Percentiles rank a stretch among this genome's conserved stretches.
These are phyloP conservation scores for Penicillium angulare DNA, from an alignment of 495 filamentous ascomycete species.

Conservation along the genomic window DNA sequence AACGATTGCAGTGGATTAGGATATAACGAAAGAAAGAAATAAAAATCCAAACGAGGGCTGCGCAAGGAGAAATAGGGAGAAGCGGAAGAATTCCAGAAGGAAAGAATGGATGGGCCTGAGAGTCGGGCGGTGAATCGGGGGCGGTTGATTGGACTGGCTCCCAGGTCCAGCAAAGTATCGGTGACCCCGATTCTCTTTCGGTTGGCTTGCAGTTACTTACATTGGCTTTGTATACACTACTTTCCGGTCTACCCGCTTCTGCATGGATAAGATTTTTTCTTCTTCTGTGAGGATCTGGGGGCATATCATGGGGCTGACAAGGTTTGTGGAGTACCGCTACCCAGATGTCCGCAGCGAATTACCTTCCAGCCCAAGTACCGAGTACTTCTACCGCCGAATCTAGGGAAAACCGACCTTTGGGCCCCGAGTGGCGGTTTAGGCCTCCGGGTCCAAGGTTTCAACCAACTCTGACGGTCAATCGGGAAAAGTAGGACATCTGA, in stretches of 20 bases:
- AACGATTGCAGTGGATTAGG: conserved; percentile 10
- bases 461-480: conserved; percentile 9
- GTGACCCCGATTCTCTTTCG: neutral
- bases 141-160: conserved; percentile 16
- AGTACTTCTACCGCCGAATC: conserved; percentile 9
- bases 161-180: neutral
- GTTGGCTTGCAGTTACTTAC: neutral
- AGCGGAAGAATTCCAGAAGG: conserved; percentile 19
- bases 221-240: conserved; percentile 5
- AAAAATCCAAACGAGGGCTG: conserved; percentile 13
- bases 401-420: neutral
- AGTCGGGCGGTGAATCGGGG: conserved; percentile 27
- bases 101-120: conserved; percentile 19
- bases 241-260: neutral
- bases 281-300: conserved; percentile 3
- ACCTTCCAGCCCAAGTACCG: conserved; percentile 11
- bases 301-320: conserved; percentile 20
- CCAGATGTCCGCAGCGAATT: neutral
- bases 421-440: conserved; percentile 20
- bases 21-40: conserved; percentile 12
- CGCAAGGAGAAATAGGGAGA: conserved; percentile 26
- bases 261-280: conserved; percentile 17
- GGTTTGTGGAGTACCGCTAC: conserved; percentile 22
- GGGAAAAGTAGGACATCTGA: conserved; percentile 12
- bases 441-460: conserved; percentile 11